These are phyloP conservation scores for Leishmania guyanensis DNA, from an alignment of 208 protist genomes.

Conservation along the genomic window DNA sequence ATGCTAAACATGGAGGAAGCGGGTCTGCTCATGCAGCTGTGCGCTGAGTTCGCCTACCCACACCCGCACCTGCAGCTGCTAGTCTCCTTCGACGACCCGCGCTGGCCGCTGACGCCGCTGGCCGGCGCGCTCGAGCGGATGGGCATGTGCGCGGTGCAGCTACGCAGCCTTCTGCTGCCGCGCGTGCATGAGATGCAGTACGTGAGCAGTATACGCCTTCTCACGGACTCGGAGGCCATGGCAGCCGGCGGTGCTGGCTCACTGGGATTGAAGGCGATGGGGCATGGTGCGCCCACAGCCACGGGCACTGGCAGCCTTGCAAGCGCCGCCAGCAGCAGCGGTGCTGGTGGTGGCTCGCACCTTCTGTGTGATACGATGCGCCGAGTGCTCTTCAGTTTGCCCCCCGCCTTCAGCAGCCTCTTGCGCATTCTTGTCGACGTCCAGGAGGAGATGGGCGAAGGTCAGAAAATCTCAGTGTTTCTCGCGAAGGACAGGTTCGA, in stretches of 20 bases:
- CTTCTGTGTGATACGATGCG: slow-evolving; percentile 82
- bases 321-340: not conserved
- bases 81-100: slow-evolving; percentile 66
- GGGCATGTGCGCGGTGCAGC: slow-evolving; percentile 56
- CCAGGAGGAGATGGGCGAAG: slow-evolving; percentile 74
- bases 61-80: slow-evolving; percentile 44
- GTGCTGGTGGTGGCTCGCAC: slow-evolving; percentile 18
- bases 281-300: slow-evolving; percentile 1
- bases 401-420: slow-evolving; percentile 61
- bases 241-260: slow-evolving; percentile 20
- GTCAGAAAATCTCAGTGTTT: slow-evolving; percentile 60
- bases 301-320: not conserved
- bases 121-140: slow-evolving; percentile 37
- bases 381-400: slow-evolving; percentile 77
- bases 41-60: slow-evolving; percentile 42
- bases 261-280: not conserved
- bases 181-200: slow-evolving; percentile 60
- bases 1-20: slow-evolving; percentile 43
- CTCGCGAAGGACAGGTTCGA: slow-evolving; percentile 59
- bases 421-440: slow-evolving; percentile 61
- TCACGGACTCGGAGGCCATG: slow-evolving; percentile 56
- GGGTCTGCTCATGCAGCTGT: slow-evolving; percentile 47
- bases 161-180: slow-evolving; percentile 60
- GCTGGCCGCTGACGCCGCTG: slow-evolving; percentile 40
- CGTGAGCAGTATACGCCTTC: slow-evolving; percentile 49